phyloP scores from a whole-genome alignment of 768 basidiomycete species.

The Paxillus rubicundulus region DNA sequence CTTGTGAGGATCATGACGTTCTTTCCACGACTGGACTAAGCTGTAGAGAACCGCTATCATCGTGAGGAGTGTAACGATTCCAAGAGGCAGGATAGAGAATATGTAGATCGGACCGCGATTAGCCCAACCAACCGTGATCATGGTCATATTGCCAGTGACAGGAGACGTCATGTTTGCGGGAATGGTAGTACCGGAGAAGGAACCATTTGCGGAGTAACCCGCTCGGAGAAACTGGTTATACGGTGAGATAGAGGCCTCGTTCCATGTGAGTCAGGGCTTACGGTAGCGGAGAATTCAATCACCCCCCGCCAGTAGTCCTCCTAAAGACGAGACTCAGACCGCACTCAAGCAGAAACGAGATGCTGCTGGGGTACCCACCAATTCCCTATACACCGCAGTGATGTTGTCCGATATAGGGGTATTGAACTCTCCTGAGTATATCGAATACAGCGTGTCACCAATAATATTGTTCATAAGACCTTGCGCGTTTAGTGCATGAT shows the following conservation, averaged over 20 bases:
- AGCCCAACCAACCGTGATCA: slow-evolving; percentile 4
- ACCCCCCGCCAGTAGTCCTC: slow-evolving; percentile 18
- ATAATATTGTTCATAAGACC: too few relatives aligned
- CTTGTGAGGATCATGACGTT: too few relatives aligned
- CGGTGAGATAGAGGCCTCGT: background rate
- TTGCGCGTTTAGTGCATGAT: too few relatives aligned
- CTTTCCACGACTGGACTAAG: too few relatives aligned
- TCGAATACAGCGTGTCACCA: too few relatives aligned
- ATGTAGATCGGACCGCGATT: background rate
- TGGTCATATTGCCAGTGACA: slow-evolving; percentile 3
- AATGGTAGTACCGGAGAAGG: background rate
- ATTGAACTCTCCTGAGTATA: too few relatives aligned
- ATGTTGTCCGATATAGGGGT: background rate
- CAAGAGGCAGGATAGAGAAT: slow-evolving; percentile 3
- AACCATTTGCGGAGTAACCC: background rate
- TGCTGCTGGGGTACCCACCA: background rate
- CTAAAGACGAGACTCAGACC: background rate
- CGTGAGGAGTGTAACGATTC: too few relatives aligned
- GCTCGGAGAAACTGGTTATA: background rate
- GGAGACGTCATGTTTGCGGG: slow-evolving; percentile 1
- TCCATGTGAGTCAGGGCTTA: background rate
- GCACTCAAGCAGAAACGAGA: too few relatives aligned
- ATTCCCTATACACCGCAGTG: background rate
- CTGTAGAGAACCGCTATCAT: too few relatives aligned
- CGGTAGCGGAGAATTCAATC: slow-evolving; percentile 17